Base-by-base conservation (phyloP, 306 rosid species). In the Alnus glutinosa region DNA sequence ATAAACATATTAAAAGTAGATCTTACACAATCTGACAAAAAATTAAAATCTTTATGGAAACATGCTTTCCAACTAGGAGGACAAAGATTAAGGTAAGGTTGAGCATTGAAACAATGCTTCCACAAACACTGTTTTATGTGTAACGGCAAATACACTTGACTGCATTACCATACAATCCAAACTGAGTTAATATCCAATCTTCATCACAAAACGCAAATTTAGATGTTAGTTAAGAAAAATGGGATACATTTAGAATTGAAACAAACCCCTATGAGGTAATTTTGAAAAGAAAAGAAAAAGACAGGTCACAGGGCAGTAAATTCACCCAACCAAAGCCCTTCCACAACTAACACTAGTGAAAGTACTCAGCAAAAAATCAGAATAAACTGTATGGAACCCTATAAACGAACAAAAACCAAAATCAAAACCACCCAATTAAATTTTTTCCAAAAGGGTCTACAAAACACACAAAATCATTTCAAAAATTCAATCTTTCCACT, bases 401-500 rank as follows among this genome's bases (percentile, higher is more conserved):
- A 16, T 46, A 71, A 57, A 39, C 6, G 18, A 63, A 76, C 44
- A 72, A 4, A 70, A 71, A 52, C 15, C 73, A 84, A 81, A 68
- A 75, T 5, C 34, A 28, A 58, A 76, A 71, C n/a, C 73, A 39
- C 37, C 51, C 55, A 3, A 54, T 23, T 44, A 82, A 51, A 80
- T 55, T 6, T 72, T 28, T 13, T 47, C 77, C 50, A 72, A 49
- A 23, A 62, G 63, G 69, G 69, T 36, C 36, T 2, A 19, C 55
- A 50, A 44, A 15, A n/a, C 55, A 23, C 9, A 64, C 4, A 55
- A 52, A 23, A 39, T 63, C 55, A 66, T 32, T 16, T 52, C 47
- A 9, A 75, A 76, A 58, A 13, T 13, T 28, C 44, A 73, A 68
- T 82, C 98, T 83, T 94, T 79, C 93, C 97, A 61, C 82, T 87